Evolutionary conservation across 108 stramenopile genomes (phyloP).

Genomic region (Skeletonema grethae): DNA sequence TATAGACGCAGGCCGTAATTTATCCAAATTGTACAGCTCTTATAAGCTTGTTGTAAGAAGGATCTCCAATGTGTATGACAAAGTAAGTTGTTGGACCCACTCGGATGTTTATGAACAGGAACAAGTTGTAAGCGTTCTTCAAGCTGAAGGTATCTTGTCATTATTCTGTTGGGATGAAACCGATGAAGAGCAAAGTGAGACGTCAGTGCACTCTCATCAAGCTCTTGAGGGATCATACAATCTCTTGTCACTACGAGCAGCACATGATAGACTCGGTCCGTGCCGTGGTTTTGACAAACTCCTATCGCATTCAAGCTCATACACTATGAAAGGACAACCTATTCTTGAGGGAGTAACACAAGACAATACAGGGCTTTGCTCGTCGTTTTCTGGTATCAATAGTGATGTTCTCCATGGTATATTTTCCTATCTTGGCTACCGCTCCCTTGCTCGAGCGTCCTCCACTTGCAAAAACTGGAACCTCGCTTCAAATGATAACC

Average conservation of each 20-base stretch:
- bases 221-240: constrained; percentile 4
- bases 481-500: constrained; percentile 9
- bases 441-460: constrained; percentile 41
- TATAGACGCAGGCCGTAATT: not conserved
- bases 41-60: not conserved
- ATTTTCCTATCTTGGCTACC: constrained; percentile 40
- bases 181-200: constrained; percentile 8
- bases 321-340: not conserved
- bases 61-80: constrained; percentile 29
- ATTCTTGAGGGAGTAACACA: not conserved
- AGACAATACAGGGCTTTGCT: not conserved
- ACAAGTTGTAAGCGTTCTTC: constrained; percentile 21
- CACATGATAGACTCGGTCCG: constrained; percentile 26
- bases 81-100: constrained; percentile 23
- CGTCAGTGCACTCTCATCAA: not conserved
- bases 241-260: constrained; percentile 21
- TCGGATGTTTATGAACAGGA: constrained; percentile 5
- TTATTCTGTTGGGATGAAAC: constrained; percentile 28
- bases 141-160: constrained; percentile 22
- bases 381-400: constrained; percentile 14
- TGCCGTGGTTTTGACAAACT: constrained; percentile 22
- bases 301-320: constrained; percentile 24
- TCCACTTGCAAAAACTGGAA: constrained; percentile 31
- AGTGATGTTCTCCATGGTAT: constrained; percentile 20
- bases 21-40: constrained; percentile 5